Conservation (phyloP, 768 basidiomycete species). For the Jaapia argillacea region DNA sequence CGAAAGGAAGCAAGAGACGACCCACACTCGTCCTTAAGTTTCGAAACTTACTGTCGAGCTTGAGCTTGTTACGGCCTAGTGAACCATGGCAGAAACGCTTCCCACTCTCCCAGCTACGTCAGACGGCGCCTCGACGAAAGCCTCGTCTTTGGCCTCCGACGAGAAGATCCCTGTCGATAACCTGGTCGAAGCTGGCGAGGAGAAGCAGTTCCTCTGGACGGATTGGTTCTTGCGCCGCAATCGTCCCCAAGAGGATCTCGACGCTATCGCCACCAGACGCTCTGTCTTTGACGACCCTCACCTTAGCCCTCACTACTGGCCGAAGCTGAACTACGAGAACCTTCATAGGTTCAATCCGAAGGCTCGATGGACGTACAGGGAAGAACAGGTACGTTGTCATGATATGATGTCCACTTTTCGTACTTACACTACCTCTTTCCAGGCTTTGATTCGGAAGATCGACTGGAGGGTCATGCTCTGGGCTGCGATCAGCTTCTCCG, state of each 20-base stretch:
- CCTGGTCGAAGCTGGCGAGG: background rate
- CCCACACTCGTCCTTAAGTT: no score
- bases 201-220: slow-evolving; percentile 1
- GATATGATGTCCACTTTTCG: no score
- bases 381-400: slow-evolving; percentile 37
- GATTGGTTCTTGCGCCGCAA: background rate
- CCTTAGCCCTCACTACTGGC: slow-evolving; percentile 39
- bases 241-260: slow-evolving; percentile 21
- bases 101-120: no score
- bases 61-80: no score
- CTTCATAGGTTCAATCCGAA: slow-evolving; percentile 51
- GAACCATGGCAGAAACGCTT: no score
- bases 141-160: background rate
- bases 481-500: slow-evolving; percentile 57
- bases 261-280: slow-evolving; percentile 47
- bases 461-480: slow-evolving; percentile 51
- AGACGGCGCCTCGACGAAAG: no score
- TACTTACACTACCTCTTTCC: slow-evolving; percentile 1
- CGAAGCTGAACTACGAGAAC: slow-evolving; percentile 48
- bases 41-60: no score
- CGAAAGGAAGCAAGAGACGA: no score
- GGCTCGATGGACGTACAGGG: slow-evolving; percentile 64
- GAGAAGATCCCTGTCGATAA: background rate
- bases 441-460: slow-evolving; percentile 48
- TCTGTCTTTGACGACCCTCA: slow-evolving; percentile 53